Evolutionary conservation across 2,329 filamentous ascomycete species (phyloP), one percentile per base, ranked within the genome.

Genomic region (Ceratocystis cubensis): DNA sequence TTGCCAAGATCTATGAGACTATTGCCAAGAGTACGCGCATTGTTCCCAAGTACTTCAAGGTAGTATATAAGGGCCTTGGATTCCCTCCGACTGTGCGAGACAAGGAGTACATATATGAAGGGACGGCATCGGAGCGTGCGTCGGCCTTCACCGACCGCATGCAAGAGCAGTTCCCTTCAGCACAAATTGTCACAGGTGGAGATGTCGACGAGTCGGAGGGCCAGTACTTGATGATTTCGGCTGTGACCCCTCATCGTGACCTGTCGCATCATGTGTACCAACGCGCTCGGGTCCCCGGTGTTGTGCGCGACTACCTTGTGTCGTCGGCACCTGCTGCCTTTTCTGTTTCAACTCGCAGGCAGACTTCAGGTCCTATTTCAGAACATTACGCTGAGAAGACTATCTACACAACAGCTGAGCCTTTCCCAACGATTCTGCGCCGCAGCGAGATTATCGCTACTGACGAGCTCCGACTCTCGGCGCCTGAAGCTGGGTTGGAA

Each of bases 31-130:
- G 89, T 71, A 88, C 93, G 65, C 88, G 86, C 70, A 78, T 87
- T 20, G 84, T 88, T 68, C 87, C 90, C 10, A 88, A 93, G 69
- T 97, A 96, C 76, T 97, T 96, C 82, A 88, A 89, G 70, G 92
- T 97, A 33, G 82, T 87, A 13, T 97, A 94, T 78, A 89, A 87
- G 72, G 93, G 93, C 4, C 84, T 96, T 65, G 92, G 93, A 0
- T 97, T 96, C 75, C 89, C 92, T 1, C 73, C 84, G 1, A 88
- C 82, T 62, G 75, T 97, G 25, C 84, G 91, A 64, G 91, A 96
- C 75, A 96, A 96, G 76, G 87, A 93, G 68, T 97, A 91, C 75
- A 87, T 97, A 66, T 96, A 95, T 71, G 91, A 97, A 75, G 91
- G 89, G 0, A 84, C 85, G 1, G 81, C 88, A 0, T 85, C 80